Evolutionary conservation across 768 basidiomycete genomes (phyloP).

Genomic region (Russula sp.): DNA sequence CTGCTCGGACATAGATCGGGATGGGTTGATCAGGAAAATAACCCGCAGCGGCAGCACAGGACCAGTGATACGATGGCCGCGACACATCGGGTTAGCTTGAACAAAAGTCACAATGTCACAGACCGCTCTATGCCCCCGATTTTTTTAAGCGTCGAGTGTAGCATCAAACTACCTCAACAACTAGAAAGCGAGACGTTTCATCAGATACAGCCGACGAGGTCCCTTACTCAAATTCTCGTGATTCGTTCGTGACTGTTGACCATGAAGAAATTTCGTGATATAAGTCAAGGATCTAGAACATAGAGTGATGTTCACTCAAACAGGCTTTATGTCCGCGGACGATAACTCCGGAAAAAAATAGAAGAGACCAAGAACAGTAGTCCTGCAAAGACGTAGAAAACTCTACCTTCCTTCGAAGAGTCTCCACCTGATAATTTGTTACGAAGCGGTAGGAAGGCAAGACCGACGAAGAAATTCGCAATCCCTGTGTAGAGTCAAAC

Average conservation of each 20-base stretch:
- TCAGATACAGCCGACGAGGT: background rate
- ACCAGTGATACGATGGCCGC: background rate
- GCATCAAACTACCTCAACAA: background rate
- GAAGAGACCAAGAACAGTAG: constrained; percentile 43
- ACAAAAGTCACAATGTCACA: background rate
- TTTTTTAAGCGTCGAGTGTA: background rate
- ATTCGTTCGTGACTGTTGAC: background rate
- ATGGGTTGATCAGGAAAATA: too few relatives aligned
- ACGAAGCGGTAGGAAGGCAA: constrained; percentile 81
- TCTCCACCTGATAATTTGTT: constrained; percentile 64
- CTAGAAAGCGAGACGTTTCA: background rate
- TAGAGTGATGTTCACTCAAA: background rate
- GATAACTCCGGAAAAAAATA: constrained; percentile 36
- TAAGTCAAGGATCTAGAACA: background rate
- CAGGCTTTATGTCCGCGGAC: constrained; percentile 23
- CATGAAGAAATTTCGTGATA: background rate
- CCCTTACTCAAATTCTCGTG: background rate
- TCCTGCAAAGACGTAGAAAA: constrained; percentile 82
- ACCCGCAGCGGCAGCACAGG: too few relatives aligned
- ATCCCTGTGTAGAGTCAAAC: constrained; percentile 53
- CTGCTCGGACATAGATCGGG: too few relatives aligned
- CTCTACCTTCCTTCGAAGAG: constrained; percentile 67
- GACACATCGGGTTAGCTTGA: background rate
- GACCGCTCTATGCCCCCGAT: background rate
- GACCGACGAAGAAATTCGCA: constrained; percentile 78